Evolutionary conservation across 1,284 basidiomycete species (phyloP), one percentile per base, ranked within the genome.

Genomic region (Puccinia brachypodii): DNA sequence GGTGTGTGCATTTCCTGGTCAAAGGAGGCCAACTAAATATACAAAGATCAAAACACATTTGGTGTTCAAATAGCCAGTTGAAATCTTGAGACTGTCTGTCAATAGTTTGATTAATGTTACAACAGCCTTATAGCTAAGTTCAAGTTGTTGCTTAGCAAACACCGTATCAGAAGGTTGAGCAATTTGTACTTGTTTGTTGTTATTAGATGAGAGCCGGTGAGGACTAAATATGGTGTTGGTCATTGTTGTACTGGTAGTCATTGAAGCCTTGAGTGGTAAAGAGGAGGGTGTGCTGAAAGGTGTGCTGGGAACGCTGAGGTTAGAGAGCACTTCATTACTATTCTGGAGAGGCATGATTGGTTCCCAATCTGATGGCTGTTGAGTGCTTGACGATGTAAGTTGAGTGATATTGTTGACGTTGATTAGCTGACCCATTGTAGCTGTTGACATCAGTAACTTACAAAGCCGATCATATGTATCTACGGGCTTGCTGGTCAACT

Each of bases 151-250:
- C 47, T 36, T 50, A 50, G 58, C 82, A 84, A 40, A 66, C 84
- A 83, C 0, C 86, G 86, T 22, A 85, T 87, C 25, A 89, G 85
- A 36, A 89, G 85, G 62, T 84, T 85, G 7, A 89, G 0, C 88
- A 88, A 6, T 88, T 86, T 0, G 87, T 87, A 50, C 25, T 19
- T 44, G 47, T 2, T 88, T 87, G 36, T 40, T 33, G 22, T 73
- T 58, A 38, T 28, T 33, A 1, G 28, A 84, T 71, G 84, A 83
- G 78, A 85, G 77, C 8, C 87, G 85, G 38, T 87, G 84, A 33
- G 86, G 86, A 14, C 87, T 86, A 0, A 91, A 92, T 85, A 93
- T 93, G 1, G 47, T 93, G 88, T 89, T 89, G 85, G 94, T 94
- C 66, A 91, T 88, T 19, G 89, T 88, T 40, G 92, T 88, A 50